Evolutionary conservation across 108 stramenopile genomes (phyloP).

Genomic region (Mediolabrus comicus): DNA sequence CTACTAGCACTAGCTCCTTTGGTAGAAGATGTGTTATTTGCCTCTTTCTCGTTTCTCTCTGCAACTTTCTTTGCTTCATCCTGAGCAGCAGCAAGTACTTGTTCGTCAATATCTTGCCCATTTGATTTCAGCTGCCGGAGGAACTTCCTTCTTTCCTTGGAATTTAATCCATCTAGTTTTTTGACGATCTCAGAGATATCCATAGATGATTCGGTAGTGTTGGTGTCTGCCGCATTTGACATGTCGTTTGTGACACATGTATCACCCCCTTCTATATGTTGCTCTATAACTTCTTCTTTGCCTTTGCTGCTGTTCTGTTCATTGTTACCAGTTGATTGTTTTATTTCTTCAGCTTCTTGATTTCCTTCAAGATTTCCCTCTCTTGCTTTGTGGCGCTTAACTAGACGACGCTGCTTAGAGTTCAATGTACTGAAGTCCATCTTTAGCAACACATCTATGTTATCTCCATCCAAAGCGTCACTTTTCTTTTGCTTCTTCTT

Average conservation of each 20-base stretch:
- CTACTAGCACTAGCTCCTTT: slow-evolving; percentile 30
- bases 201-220: background rate
- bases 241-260: background rate
- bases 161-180: slow-evolving; percentile 66
- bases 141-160: slow-evolving; percentile 61
- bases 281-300: background rate
- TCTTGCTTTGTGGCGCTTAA: slow-evolving; percentile 67
- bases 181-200: slow-evolving; percentile 34
- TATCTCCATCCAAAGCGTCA: slow-evolving; percentile 43
- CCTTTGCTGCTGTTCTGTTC: slow-evolving; percentile 1
- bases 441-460: slow-evolving; percentile 55
- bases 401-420: slow-evolving; percentile 75
- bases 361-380: background rate
- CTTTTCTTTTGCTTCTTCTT: slow-evolving; percentile 17
- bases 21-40: slow-evolving; percentile 25
- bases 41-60: slow-evolving; percentile 22
- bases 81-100: slow-evolving; percentile 27
- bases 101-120: slow-evolving; percentile 10
- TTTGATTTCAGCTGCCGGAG: slow-evolving; percentile 28
- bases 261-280: background rate
- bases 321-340: background rate
- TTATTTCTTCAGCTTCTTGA: background rate
- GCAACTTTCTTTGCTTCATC: slow-evolving; percentile 35
- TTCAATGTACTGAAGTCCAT: slow-evolving; percentile 71
- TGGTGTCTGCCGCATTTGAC: background rate